phyloP scores from a whole-genome alignment of 441 rosid species.

The Erodium texanum region DNA sequence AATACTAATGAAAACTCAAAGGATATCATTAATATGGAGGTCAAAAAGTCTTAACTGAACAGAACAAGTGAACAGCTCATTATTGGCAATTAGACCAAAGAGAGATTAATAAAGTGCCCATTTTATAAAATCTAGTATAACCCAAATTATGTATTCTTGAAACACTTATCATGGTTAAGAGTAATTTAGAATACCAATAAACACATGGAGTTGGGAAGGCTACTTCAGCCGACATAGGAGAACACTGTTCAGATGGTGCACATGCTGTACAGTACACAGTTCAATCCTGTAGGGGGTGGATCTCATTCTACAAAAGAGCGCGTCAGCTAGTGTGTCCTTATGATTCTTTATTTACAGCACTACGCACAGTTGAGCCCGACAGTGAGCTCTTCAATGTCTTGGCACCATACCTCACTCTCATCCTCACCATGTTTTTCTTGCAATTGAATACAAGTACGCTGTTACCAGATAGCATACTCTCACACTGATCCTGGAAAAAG shows the following conservation, averaged over 20 bases:
- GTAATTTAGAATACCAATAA: not conserved
- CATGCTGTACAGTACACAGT: too few species aligned
- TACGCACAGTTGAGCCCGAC: not conserved
- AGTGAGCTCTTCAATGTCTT: not conserved
- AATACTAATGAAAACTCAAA: not conserved
- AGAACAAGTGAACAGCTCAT: not conserved
- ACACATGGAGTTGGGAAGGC: not conserved
- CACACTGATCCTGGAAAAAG: too few species aligned
- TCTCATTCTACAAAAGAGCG: too few species aligned
- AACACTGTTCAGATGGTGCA: too few species aligned
- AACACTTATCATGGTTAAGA: not conserved
- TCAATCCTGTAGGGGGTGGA: too few species aligned
- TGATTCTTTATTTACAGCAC: not conserved
- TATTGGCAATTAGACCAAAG: not conserved
- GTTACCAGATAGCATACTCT: too few species aligned
- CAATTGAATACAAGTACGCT: too few species aligned
- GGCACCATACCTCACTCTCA: not conserved
- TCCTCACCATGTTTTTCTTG: too few species aligned
- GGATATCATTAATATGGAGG: not conserved
- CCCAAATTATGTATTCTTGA: too few species aligned
- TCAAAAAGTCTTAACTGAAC: not conserved
- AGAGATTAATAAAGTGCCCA: not conserved
- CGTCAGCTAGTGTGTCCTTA: not conserved
- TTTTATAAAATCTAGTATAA: not conserved
- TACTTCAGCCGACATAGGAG: too few species aligned